phyloP scores from a whole-genome alignment of 2,329 filamentous ascomycete genomes.

The Bipolaris victoriae region DNA sequence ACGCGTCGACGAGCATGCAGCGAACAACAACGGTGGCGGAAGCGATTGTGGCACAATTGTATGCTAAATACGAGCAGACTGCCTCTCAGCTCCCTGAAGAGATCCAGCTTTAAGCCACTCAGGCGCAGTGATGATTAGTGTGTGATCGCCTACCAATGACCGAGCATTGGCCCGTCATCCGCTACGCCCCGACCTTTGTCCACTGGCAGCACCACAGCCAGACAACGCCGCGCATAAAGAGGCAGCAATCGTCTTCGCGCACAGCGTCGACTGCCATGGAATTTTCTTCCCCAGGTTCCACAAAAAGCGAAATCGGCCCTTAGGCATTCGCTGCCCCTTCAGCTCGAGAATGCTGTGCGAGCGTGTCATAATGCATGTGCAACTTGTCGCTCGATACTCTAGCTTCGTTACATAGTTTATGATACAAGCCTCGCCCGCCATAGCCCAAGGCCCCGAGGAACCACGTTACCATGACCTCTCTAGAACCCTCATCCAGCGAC shows the following conservation, averaged over 20 bases:
- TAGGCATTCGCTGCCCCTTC: neutral
- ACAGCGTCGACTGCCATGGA: neutral
- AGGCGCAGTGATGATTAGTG: conserved; percentile 8
- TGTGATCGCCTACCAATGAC: neutral
- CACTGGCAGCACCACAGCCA: neutral
- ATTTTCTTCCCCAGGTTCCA: neutral
- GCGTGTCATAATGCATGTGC: conserved; percentile 5
- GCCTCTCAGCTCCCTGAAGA: neutral
- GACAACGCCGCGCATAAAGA: neutral
- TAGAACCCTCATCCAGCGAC: conserved; percentile 20
- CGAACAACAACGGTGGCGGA: neutral
- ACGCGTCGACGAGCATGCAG: neutral
- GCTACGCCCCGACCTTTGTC: conserved; percentile 1
- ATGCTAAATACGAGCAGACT: neutral
- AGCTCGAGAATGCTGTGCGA: conserved; percentile 5
- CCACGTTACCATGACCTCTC: conserved; percentile 32
- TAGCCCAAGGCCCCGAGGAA: neutral
- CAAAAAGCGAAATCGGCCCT: neutral
- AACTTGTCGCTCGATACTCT: conserved; percentile 5
- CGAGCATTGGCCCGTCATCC: neutral
- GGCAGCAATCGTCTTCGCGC: neutral
- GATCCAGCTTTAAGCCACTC: conserved; percentile 1
- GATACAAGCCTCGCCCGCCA: conserved; percentile 6
- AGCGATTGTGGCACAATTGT: no score
- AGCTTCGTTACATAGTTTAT: neutral